Conservation (phyloP, 1,284 basidiomycete genomes). For the Caloboletus inedulis region DNA sequence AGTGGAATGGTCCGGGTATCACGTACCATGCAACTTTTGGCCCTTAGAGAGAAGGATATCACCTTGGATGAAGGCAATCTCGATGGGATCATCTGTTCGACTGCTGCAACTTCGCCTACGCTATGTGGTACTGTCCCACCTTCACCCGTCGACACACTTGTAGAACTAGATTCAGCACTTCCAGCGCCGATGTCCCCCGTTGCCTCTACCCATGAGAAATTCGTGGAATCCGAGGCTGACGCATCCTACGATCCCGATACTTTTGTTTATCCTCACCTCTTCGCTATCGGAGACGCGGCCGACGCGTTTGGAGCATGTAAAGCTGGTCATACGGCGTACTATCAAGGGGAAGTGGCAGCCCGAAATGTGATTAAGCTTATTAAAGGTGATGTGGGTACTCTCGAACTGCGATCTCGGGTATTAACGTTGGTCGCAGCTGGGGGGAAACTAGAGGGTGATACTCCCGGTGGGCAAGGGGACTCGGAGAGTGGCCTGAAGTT, state of each 20-base stretch:
- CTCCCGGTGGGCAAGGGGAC: conserved; percentile 5
- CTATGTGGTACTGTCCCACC: conserved; percentile 6
- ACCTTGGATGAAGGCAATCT: neutral
- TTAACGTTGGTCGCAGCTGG: neutral
- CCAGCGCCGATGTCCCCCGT: neutral
- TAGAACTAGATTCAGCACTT: conserved; percentile 2
- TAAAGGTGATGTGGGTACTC: conserved; percentile 12
- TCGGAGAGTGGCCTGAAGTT: conserved; percentile 35
- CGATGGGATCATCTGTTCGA: neutral
- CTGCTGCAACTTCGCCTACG: conserved; percentile 6
- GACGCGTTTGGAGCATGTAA: conserved; percentile 69
- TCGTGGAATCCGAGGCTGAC: conserved; percentile 13
- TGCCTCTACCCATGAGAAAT: neutral
- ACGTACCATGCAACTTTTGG: conserved; percentile 57
- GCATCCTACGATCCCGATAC: conserved; percentile 18
- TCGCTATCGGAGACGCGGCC: conserved; percentile 67
- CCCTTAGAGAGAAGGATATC: neutral
- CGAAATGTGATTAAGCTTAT: conserved; percentile 49
- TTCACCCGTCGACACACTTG: conserved; percentile 10
- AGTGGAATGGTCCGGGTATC: conserved; percentile 54
- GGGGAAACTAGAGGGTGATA: neutral
- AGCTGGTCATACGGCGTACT: conserved; percentile 70
- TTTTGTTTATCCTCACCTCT: conserved; percentile 51
- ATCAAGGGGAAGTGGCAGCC: conserved; percentile 51
- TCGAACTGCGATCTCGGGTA: neutral